Evolutionary conservation across 2,329 filamentous ascomycete genomes (phyloP).

Genomic region (Beauveria rudraprayagi): DNA sequence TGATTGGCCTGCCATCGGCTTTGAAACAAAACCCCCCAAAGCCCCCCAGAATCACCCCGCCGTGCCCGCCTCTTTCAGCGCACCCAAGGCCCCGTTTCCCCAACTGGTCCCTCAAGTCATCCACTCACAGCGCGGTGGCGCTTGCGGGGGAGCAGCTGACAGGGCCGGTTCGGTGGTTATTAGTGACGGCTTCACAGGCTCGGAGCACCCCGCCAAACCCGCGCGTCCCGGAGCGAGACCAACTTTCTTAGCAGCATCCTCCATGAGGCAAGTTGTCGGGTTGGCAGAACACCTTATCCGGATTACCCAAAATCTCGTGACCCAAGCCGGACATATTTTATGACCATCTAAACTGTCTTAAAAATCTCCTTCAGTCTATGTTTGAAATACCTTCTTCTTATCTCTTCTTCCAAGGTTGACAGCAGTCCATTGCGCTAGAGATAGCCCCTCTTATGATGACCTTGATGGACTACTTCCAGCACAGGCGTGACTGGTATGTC

Average conservation of each 20-base stretch:
- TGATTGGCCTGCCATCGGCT: no score
- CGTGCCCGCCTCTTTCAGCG: background rate
- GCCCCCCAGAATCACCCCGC: background rate
- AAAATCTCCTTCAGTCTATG: background rate
- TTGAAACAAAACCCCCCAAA: no score
- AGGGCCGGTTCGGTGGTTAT: no score
- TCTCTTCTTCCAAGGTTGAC: background rate
- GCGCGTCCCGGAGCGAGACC: conserved; percentile 1
- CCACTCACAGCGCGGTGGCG: background rate
- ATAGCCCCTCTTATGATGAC: background rate
- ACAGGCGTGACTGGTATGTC: conserved; percentile 59
- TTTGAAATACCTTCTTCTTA: background rate
- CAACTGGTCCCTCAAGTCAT: background rate
- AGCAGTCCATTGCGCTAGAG: background rate
- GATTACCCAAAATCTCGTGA: conserved; percentile 4
- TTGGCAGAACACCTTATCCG: background rate
- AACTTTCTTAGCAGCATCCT: background rate
- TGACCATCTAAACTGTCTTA: background rate
- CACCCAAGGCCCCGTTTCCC: background rate
- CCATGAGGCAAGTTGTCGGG: background rate
- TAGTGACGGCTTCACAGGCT: background rate
- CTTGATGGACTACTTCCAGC: conserved; percentile 55
- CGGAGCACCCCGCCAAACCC: background rate
- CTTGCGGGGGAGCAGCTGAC: background rate
- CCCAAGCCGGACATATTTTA: background rate